phyloP scores from a whole-genome alignment of 208 protist species.

The Polymyxa betae region DNA sequence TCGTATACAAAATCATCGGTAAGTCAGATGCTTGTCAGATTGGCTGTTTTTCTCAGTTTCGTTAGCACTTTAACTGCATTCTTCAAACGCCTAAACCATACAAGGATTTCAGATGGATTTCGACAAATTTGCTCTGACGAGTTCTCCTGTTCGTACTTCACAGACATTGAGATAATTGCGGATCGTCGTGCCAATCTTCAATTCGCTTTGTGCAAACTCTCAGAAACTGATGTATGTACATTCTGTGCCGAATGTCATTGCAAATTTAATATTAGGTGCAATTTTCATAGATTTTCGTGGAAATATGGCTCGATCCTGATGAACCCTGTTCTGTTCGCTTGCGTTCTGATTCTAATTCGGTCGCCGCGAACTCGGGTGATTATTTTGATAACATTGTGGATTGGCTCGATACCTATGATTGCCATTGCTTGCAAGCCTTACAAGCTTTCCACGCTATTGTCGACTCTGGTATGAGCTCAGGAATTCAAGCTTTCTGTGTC shows the following conservation, averaged over 20 bases:
- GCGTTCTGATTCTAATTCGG: background rate
- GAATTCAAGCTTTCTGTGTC: background rate
- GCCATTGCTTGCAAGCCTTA: background rate
- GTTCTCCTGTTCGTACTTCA: background rate
- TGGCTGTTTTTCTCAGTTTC: background rate
- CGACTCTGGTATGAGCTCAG: background rate
- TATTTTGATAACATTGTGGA: background rate
- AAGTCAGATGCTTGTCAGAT: too few species aligned
- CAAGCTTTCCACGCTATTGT: background rate
- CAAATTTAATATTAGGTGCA: background rate
- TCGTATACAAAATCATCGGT: background rate
- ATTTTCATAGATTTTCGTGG: slow-evolving; percentile 13
- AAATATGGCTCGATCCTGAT: slow-evolving; percentile 30
- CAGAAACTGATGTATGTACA: background rate
- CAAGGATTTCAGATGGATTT: slow-evolving; percentile 9
- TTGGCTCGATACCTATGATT: background rate
- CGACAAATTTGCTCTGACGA: background rate
- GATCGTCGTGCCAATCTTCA: background rate
- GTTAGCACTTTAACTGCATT: background rate
- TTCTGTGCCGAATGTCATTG: background rate
- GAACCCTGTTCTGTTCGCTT: too few species aligned
- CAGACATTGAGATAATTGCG: background rate
- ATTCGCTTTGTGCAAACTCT: background rate
- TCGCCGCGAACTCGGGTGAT: background rate
- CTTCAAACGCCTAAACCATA: background rate